Evolutionary conservation across 805 yeast species (phyloP).

Genomic region (Candida jianshihensis): DNA sequence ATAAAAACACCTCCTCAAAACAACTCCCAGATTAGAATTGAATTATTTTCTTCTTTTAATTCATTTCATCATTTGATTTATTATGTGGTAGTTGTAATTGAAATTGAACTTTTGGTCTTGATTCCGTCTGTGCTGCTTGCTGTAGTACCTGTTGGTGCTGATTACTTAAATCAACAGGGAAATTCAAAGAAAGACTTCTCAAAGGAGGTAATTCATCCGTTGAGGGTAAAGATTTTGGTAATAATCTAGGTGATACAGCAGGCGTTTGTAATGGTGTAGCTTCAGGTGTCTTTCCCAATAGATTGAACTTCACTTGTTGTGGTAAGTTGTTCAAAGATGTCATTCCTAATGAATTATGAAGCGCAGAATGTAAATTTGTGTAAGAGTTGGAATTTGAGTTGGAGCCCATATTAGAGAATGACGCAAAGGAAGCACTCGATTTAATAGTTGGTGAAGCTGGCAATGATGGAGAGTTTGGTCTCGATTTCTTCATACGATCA

Average conservation of each 20-base stretch:
- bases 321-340: slow-evolving; percentile 9
- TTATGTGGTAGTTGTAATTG: not conserved
- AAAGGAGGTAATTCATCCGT: slow-evolving; percentile 22
- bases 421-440: slow-evolving; percentile 7
- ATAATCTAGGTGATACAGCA: slow-evolving; percentile 19
- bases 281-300: slow-evolving; percentile 23
- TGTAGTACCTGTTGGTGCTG: slow-evolving; percentile 6
- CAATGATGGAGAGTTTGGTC: slow-evolving; percentile 29
- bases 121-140: not conserved
- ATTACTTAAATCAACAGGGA: slow-evolving; percentile 15
- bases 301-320: slow-evolving; percentile 6
- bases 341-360: slow-evolving; percentile 17
- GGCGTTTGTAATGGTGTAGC: slow-evolving; percentile 23
- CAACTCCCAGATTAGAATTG: not conserved
- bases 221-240: slow-evolving; percentile 4
- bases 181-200: slow-evolving; percentile 20
- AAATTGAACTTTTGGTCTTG: not conserved
- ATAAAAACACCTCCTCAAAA: no score
- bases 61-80: not conserved
- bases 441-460: slow-evolving; percentile 16
- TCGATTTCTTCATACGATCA: slow-evolving; percentile 29
- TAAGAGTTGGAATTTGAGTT: slow-evolving; percentile 16
- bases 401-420: slow-evolving; percentile 7
- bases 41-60: not conserved
- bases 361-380: slow-evolving; percentile 18